phyloP scores from a whole-genome alignment of 257 asterid genomes.

The Ballota nigra region DNA sequence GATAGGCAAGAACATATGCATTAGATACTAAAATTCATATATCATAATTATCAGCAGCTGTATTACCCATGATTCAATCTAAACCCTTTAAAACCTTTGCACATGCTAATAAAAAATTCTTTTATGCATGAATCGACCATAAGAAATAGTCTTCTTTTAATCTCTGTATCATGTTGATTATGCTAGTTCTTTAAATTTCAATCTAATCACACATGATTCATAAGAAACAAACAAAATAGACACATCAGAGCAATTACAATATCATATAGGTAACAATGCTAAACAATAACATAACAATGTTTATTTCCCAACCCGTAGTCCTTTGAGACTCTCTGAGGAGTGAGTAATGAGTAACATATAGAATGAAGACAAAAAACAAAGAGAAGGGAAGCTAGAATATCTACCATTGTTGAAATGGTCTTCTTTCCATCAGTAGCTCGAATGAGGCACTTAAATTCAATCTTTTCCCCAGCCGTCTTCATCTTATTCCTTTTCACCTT shows the following conservation, averaged over 20 bases:
- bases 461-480: constrained; percentile 61
- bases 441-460: constrained; percentile 70
- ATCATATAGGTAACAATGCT: neutral
- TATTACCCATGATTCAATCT: neutral
- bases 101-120: neutral
- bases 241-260: neutral
- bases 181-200: neutral
- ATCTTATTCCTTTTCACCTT: constrained; percentile 65
- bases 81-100: neutral
- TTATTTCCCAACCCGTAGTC: constrained; percentile 14
- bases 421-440: constrained; percentile 89
- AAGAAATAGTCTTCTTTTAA: neutral
- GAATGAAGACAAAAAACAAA: neutral
- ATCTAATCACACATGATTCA: neutral
- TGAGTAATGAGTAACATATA: constrained; percentile 11
- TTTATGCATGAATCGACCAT: neutral
- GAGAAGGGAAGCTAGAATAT: neutral
- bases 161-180: neutral
- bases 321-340: neutral
- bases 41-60: neutral
- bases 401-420: constrained; percentile 70
- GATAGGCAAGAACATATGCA: neutral
- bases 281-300: neutral
- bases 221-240: neutral
- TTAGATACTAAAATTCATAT: too few relatives aligned